phyloP scores from a whole-genome alignment of 257 asterid genomes.

The Forsythia suspensa region DNA sequence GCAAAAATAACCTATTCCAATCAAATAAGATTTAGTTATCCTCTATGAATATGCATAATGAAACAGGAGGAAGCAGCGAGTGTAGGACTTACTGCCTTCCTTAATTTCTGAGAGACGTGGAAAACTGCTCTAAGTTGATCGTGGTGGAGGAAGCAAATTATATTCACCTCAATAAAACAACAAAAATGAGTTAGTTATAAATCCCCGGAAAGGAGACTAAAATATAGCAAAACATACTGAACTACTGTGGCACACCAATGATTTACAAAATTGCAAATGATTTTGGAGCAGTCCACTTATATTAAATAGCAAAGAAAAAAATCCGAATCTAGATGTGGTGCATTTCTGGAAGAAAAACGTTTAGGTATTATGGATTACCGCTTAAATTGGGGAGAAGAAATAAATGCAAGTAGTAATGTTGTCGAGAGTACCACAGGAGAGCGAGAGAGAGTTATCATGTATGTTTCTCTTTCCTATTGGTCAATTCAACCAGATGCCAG shows the following conservation, averaged over 20 bases:
- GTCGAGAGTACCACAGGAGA: background rate
- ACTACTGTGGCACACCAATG: background rate
- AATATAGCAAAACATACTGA: background rate
- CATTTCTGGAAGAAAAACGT: background rate
- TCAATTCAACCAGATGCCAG: background rate
- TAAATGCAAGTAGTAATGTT: background rate
- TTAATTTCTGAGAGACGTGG: conserved; percentile 84
- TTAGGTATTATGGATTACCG: background rate
- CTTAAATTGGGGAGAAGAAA: background rate
- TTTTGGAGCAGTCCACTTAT: background rate
- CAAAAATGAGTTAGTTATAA: conserved; percentile 14
- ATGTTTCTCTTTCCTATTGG: background rate
- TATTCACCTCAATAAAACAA: conserved; percentile 58
- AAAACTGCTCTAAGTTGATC: conserved; percentile 91
- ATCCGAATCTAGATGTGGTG: background rate
- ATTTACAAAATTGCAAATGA: background rate
- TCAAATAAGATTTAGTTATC: conserved; percentile 5
- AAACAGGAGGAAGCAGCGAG: background rate
- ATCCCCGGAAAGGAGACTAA: background rate
- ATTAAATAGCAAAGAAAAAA: background rate
- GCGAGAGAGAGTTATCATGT: background rate
- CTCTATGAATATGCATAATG: background rate
- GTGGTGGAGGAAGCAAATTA: conserved; percentile 91
- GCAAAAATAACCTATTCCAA: conserved; percentile 71
- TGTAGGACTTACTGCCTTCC: conserved; percentile 78